Evolutionary conservation across 176 grass and related monocot genomes (phyloP), one percentile per base, ranked within the genome.

Genomic region (Otatea glauca): DNA sequence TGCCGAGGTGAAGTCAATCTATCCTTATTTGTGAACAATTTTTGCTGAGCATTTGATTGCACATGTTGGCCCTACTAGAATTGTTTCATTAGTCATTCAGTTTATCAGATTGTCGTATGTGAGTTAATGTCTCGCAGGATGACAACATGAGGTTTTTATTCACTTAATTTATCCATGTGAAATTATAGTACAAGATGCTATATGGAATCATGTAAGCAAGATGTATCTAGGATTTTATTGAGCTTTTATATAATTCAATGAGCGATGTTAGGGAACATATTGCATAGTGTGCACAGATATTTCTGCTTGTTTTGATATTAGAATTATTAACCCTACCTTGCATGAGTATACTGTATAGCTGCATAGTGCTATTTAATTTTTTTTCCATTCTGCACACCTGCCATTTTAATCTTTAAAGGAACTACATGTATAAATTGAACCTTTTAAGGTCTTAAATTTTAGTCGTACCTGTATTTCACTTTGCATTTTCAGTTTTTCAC

Each of bases 1-100:
- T 89, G 96, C 96, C 11, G 96, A 95, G 96, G 96, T 98, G 83
- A 45, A 47, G 32, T 77, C 18, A 21, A 43, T 18, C 44, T 80
- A 61, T 71, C 17, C 15, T 77, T 47, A 48, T 76, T 68, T 72
- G 9, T 72, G 9, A 53, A 72, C 9, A 88, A 41, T 34, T 53
- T 55, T 84, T 18, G 25, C 44, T 49, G 23, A 49, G 20, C 9
- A 65, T 63, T 85, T 41, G 14, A 66, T 76, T 81, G 29, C 29
- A 59, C 42, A 62, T 37, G 45, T 67, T 43, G 7, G 17, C 16
- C 16, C 12, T 39, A 16, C 79, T 54, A 71, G 1, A 72, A 44
- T 47, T 42, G 18, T 60, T 68, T 12, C 56, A 17, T 56, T 50
- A 56, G 47, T 44, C 74, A 20, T 69, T 58, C 35, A 37, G 49